Conservation (phyloP, 2,329 filamentous ascomycete genomes). For the Aspergillus sp. region DNA sequence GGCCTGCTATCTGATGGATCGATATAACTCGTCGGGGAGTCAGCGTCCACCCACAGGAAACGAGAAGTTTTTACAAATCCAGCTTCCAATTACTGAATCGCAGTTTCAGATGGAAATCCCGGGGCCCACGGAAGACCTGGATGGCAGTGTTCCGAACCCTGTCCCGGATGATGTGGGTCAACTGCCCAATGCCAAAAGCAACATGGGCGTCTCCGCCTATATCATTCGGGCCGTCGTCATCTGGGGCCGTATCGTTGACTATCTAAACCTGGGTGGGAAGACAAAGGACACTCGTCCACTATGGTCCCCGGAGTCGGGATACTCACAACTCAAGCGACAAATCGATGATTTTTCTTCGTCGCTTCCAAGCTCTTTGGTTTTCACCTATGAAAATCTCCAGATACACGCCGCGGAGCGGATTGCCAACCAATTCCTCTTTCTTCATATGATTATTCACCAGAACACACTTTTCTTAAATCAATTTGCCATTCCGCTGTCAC, state of each 20-base stretch:
- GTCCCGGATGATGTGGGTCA: conserved; percentile 61
- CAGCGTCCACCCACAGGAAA: conserved; percentile 88
- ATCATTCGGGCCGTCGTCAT: conserved; percentile 79
- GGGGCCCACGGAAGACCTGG: conserved; percentile 76
- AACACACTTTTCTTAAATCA: conserved; percentile 86
- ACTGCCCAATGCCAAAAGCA: conserved; percentile 63
- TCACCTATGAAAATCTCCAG: conserved; percentile 76
- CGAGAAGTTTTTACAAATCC: conserved; percentile 83
- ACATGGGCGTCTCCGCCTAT: conserved; percentile 93
- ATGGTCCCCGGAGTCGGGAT: conserved; percentile 78
- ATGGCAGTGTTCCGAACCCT: conserved; percentile 63
- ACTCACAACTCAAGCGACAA: conserved; percentile 64
- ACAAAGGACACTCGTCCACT: conserved; percentile 71
- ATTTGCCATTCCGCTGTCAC: conserved; percentile 69
- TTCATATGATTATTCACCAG: conserved; percentile 87
- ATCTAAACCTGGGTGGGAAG: conserved; percentile 84
- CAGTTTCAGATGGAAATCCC: conserved; percentile 89
- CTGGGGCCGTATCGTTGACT: conserved; percentile 86
- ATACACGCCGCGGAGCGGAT: conserved; percentile 79
- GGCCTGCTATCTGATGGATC: conserved; percentile 96
- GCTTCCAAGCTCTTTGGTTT: conserved; percentile 68
- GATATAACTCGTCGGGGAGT: conserved; percentile 93
- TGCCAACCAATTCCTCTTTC: conserved; percentile 85
- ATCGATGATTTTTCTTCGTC: conserved; percentile 64
- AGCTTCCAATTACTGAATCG: conserved; percentile 83